Evolutionary conservation across 2,329 filamentous ascomycete species (phyloP).

Genomic region (Colletotrichum gigasporum): DNA sequence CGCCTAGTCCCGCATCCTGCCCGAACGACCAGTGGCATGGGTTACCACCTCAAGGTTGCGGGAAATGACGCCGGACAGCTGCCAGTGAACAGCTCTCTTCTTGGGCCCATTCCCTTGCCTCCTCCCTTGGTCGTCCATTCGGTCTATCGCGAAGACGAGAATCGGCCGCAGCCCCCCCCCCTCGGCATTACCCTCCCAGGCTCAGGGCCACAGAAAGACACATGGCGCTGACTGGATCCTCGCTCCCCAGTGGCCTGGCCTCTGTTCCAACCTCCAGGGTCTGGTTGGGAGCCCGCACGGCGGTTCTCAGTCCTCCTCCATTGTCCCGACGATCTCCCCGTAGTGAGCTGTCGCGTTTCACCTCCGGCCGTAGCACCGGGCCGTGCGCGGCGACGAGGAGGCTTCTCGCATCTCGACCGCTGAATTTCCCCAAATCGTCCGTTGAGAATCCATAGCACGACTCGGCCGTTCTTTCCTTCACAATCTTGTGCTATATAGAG

Average conservation of each 20-base stretch:
- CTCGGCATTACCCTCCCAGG: conserved; percentile 6
- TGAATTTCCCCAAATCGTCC: conserved; percentile 21
- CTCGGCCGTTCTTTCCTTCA: background rate
- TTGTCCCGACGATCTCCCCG: conserved; percentile 18
- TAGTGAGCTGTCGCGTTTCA: conserved; percentile 29
- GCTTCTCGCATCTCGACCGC: background rate
- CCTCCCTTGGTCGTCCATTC: background rate
- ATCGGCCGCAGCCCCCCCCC: background rate
- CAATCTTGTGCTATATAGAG: conserved; percentile 2
- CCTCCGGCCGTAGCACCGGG: conserved; percentile 12
- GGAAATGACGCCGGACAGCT: background rate
- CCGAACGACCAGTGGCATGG: background rate
- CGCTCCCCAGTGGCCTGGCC: background rate
- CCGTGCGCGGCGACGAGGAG: conserved; percentile 15
- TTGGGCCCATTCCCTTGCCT: background rate
- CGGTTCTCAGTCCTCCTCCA: conserved; percentile 20
- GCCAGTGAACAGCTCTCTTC: background rate
- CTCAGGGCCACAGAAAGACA: background rate
- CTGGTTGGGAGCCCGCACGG: background rate
- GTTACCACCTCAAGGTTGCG: background rate
- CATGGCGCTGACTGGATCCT: background rate
- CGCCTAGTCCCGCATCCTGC: conserved; percentile 2
- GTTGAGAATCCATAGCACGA: background rate
- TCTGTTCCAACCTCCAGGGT: background rate
- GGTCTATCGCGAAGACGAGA: background rate